Evolutionary conservation across 2,329 filamentous ascomycete species (phyloP).

Genomic region (Coniochaeta ligniaria): DNA sequence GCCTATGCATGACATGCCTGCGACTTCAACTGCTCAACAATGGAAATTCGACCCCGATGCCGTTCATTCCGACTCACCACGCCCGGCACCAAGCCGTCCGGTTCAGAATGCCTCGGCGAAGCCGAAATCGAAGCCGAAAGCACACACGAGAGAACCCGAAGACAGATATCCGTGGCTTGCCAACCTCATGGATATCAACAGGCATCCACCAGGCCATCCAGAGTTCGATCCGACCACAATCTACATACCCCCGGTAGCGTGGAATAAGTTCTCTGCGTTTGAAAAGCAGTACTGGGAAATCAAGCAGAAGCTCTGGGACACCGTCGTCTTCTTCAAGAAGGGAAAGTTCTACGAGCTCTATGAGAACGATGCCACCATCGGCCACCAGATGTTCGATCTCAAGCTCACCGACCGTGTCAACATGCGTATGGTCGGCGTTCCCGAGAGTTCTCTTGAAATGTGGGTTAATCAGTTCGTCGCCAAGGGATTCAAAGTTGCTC

Average conservation of each 20-base stretch:
- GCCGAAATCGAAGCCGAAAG: conserved; percentile 52
- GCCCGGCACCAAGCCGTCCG: conserved; percentile 2
- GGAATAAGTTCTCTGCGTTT: conserved; percentile 80
- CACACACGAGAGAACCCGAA: conserved; percentile 75
- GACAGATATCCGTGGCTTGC: conserved; percentile 87
- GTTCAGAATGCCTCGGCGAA: conserved; percentile 16
- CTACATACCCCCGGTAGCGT: conserved; percentile 78
- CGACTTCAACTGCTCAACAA: conserved; percentile 69
- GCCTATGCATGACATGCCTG: conserved; percentile 46
- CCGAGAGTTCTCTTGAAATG: conserved; percentile 88
- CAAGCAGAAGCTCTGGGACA: conserved; percentile 96
- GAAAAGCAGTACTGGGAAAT: conserved; percentile 99
- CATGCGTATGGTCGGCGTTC: conserved; percentile 99
- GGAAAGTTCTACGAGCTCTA: conserved; percentile 99
- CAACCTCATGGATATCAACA: conserved; percentile 76
- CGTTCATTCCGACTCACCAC: conserved; percentile 14
- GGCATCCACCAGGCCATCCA: conserved; percentile 67
- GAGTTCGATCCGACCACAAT: conserved; percentile 89
- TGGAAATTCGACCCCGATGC: conserved; percentile 62
- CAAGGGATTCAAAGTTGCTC: conserved; percentile 94
- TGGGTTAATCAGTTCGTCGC: conserved; percentile 99
- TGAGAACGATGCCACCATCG: conserved; percentile 93
- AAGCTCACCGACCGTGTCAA: conserved; percentile 98
- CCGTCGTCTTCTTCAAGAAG: conserved; percentile 99
- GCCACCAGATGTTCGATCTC: conserved; percentile 92